phyloP scores from a whole-genome alignment of 352 stramenopile species.

The Globisporangium nodosum region DNA sequence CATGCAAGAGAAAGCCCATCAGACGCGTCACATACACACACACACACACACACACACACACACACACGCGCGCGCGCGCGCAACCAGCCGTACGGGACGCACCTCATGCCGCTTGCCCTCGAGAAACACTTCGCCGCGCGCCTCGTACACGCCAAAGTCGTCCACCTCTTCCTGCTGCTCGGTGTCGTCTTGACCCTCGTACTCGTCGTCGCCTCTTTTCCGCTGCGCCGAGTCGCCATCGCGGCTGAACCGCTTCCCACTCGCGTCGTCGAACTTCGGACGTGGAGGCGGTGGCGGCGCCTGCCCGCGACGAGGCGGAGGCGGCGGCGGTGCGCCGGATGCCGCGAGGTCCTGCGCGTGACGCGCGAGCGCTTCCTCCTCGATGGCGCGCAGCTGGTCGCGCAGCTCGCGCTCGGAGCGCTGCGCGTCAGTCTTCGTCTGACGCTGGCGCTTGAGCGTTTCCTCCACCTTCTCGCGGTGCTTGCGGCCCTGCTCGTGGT shows the following conservation, averaged over 20 bases:
- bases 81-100: background rate
- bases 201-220: background rate
- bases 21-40: background rate
- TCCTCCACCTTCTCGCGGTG: conserved; percentile 77
- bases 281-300: conserved; percentile 30
- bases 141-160: conserved; percentile 63
- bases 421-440: conserved; percentile 54
- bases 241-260: background rate
- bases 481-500: conserved; percentile 70
- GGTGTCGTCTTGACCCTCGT: conserved; percentile 9
- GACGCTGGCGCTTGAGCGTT: conserved; percentile 65
- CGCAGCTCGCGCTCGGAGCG: conserved; percentile 52
- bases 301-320: conserved; percentile 2
- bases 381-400: conserved; percentile 67
- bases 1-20: background rate
- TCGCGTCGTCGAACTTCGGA: background rate
- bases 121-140: conserved; percentile 68
- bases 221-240: background rate
- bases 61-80: too few species aligned
- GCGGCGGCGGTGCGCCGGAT: background rate
- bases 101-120: conserved; percentile 75
- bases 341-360: conserved; percentile 13
- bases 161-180: conserved; percentile 48
- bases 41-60: background rate
- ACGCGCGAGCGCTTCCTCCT: conserved; percentile 21